These are phyloP conservation scores for Babjeviella inositovora DNA, from an alignment of 805 yeast species.

Conservation along the genomic window DNA sequence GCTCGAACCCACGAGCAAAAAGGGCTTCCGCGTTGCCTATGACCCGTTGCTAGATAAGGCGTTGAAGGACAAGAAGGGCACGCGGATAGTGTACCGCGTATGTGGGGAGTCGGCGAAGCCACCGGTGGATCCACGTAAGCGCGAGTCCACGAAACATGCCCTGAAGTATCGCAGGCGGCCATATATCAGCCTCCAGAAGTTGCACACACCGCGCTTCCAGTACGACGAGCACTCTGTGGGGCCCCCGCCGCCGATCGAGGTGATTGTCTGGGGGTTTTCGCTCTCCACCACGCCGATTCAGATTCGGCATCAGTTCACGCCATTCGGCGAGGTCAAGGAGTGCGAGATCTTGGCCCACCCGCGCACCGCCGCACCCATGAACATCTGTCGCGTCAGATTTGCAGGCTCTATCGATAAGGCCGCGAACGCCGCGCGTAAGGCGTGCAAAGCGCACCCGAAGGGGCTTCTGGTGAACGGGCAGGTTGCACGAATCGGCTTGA, in stretches of 20 bases:
- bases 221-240: slow-evolving; percentile 67
- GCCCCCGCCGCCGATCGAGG: slow-evolving; percentile 52
- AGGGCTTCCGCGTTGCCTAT: too few relatives aligned
- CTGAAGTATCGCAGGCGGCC: not conserved
- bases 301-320: slow-evolving; percentile 34
- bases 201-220: slow-evolving; percentile 14
- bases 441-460: slow-evolving; percentile 20
- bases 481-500: slow-evolving; percentile 33
- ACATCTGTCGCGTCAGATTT: slow-evolving; percentile 49
- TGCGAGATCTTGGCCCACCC: slow-evolving; percentile 53
- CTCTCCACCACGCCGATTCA: slow-evolving; percentile 26
- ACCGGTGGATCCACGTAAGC: too few relatives aligned
- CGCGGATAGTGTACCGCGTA: too few relatives aligned
- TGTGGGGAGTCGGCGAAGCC: too few relatives aligned
- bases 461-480: slow-evolving; percentile 33
- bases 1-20: too few relatives aligned
- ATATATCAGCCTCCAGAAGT: slow-evolving; percentile 4
- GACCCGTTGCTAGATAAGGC: too few relatives aligned
- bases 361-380: slow-evolving; percentile 62
- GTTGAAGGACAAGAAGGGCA: too few relatives aligned
- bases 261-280: slow-evolving; percentile 57
- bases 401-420: slow-evolving; percentile 36
- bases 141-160: not conserved
- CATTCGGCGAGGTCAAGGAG: slow-evolving; percentile 48
- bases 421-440: slow-evolving; percentile 26